Evolutionary conservation across 2,329 filamentous ascomycete species (phyloP).

Genomic region (Aureobasidium subglaciale): DNA sequence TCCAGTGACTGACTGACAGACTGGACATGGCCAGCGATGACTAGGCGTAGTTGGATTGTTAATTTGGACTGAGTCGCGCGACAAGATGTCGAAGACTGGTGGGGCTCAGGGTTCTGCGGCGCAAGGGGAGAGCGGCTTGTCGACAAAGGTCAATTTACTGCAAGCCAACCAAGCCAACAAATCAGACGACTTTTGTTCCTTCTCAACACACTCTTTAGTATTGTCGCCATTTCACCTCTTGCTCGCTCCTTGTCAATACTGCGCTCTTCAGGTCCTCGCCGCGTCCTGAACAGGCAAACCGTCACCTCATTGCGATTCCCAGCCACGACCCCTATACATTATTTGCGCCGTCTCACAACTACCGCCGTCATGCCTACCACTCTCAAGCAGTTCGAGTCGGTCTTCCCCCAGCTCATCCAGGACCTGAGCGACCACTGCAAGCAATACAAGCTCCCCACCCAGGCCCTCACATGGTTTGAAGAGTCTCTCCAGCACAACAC

Average conservation of each 20-base stretch:
- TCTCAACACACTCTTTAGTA: background rate
- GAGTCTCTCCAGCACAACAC: conserved; percentile 83
- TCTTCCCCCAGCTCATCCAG: conserved; percentile 80
- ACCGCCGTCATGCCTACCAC: conserved; percentile 57
- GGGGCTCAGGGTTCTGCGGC: conserved; percentile 4
- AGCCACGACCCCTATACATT: background rate
- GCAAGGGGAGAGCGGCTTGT: background rate
- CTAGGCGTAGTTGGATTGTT: background rate
- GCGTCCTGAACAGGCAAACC: background rate
- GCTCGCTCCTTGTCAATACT: background rate
- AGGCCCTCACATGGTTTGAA: conserved; percentile 80
- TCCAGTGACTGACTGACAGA: background rate
- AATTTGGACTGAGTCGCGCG: background rate
- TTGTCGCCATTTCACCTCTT: conserved; percentile 3
- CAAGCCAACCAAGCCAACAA: no score
- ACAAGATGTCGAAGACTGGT: background rate
- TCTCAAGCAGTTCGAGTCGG: conserved; percentile 77
- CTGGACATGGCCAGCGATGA: background rate
- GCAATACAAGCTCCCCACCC: conserved; percentile 73
- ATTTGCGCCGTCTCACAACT: conserved; percentile 3
- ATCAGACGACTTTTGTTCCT: conserved; percentile 16
- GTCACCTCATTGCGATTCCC: background rate
- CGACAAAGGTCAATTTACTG: background rate
- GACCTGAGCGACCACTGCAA: conserved; percentile 73
- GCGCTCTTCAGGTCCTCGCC: conserved; percentile 1